Percentiles rank a stretch among this genome's conserved stretches.
Conservation (phyloP, 495 filamentous ascomycete genomes). For the Lophiotrema nucula region DNA sequence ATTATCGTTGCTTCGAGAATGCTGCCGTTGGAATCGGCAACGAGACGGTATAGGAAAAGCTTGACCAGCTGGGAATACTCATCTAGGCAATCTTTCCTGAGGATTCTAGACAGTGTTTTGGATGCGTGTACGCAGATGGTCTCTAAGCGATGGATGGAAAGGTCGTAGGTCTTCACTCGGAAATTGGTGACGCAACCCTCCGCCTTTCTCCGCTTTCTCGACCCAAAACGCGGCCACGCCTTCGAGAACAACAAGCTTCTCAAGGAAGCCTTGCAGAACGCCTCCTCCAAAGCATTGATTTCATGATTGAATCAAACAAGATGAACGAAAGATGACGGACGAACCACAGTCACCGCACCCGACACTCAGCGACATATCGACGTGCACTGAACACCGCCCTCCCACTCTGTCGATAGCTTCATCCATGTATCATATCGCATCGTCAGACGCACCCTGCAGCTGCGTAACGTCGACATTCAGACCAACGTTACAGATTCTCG, state of each 20-base stretch:
- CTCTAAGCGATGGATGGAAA: too few relatives aligned
- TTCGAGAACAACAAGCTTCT: background rate
- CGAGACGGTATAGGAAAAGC: too few relatives aligned
- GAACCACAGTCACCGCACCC: background rate
- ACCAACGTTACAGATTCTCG: conserved; percentile 12
- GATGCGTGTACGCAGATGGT: too few relatives aligned
- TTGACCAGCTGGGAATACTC: too few relatives aligned
- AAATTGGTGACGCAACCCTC: too few relatives aligned
- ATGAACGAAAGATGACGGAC: background rate
- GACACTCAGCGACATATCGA: too few relatives aligned
- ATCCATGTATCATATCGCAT: conserved; percentile 5
- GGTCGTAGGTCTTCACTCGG: too few relatives aligned
- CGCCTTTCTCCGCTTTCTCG: background rate
- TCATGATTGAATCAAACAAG: background rate
- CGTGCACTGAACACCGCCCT: background rate
- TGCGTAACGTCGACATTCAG: background rate
- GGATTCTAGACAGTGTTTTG: too few relatives aligned
- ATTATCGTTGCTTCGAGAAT: too few relatives aligned
- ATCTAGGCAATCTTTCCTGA: too few relatives aligned
- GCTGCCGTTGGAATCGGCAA: too few relatives aligned
- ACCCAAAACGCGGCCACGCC: background rate
- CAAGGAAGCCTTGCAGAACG: background rate
- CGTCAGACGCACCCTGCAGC: conserved; percentile 6
- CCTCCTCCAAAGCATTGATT: background rate
- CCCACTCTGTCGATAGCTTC: background rate